Percentiles rank a stretch among this genome's conserved stretches.
Evolutionary conservation across 208 protist genomes (phyloP).

Genomic region (Balamuthia mandrillaris): DNA sequence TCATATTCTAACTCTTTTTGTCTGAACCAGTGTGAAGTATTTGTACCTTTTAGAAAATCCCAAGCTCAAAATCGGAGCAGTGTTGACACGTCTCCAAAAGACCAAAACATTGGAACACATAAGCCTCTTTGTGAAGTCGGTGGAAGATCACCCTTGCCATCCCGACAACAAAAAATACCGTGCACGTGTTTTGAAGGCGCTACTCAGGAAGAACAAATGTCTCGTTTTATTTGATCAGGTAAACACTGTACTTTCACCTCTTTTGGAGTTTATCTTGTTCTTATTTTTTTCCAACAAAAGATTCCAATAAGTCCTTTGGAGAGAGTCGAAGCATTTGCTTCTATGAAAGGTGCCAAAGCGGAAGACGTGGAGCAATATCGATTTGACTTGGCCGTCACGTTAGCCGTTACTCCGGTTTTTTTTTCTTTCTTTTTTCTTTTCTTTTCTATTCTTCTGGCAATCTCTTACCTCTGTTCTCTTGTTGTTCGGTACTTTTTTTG

Average conservation of each 20-base stretch:
- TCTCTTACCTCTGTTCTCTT: background rate
- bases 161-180: slow-evolving; percentile 39
- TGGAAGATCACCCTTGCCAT: background rate
- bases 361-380: slow-evolving; percentile 17
- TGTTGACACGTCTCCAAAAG: background rate
- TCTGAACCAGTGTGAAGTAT: background rate
- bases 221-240: background rate
- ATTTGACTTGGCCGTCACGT: slow-evolving; percentile 9
- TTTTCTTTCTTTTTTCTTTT: no score
- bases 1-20: no score
- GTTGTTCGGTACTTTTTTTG: background rate
- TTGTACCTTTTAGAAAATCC: slow-evolving; percentile 17
- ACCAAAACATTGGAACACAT: slow-evolving; percentile 5
- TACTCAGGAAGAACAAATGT: slow-evolving; percentile 5
- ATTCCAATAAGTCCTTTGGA: background rate
- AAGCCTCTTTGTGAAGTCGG: background rate
- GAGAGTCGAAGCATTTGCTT: background rate
- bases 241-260: no score
- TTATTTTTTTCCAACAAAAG: no score
- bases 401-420: background rate
- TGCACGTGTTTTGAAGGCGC: background rate
- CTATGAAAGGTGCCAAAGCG: slow-evolving; percentile 1
- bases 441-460: background rate
- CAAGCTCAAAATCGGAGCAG: slow-evolving; percentile 17
- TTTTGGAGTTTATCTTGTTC: no score